These are phyloP conservation scores for Xylariales sp. DNA, from an alignment of 2,329 filamentous ascomycete genomes.

Conservation along the genomic window DNA sequence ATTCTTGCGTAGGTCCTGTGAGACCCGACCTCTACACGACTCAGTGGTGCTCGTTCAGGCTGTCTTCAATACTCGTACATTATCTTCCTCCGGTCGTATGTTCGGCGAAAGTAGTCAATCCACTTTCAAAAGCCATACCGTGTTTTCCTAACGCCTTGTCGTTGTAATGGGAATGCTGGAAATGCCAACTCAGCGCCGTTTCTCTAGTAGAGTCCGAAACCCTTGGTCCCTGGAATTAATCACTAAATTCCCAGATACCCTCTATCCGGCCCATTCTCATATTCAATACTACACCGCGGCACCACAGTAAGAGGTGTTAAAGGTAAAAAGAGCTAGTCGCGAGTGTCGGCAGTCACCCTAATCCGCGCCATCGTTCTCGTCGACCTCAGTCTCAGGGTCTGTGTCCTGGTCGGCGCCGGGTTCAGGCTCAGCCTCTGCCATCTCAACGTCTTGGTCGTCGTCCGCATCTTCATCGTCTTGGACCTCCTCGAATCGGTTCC, in stretches of 20 bases:
- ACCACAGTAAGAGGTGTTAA: not conserved
- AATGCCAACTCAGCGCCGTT: conserved; percentile 29
- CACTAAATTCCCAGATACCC: not conserved
- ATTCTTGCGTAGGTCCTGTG: not conserved
- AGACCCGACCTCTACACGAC: conserved; percentile 6
- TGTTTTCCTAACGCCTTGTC: conserved; percentile 35
- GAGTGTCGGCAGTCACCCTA: conserved; percentile 28
- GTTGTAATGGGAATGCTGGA: conserved; percentile 23
- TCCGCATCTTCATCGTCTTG: conserved; percentile 48
- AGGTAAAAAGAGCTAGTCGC: not conserved
- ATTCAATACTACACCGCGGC: conserved; percentile 3
- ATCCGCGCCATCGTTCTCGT: conserved; percentile 48
- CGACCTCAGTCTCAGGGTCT: conserved; percentile 51
- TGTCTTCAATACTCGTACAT: conserved; percentile 25
- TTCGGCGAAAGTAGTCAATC: not conserved
- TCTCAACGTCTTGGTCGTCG: conserved; percentile 43
- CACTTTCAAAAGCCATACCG: conserved; percentile 8
- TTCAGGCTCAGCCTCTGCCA: conserved; percentile 36
- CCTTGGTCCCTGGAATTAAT: not conserved
- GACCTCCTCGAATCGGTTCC: conserved; percentile 44
- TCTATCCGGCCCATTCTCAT: not conserved
- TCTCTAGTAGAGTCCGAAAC: conserved; percentile 13
- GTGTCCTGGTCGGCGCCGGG: conserved; percentile 40
- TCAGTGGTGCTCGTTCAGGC: not conserved
- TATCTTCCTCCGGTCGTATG: conserved; percentile 11